A percentile compares a stretch with the other conserved stretches of the same genome.
Conservation (phyloP, 768 basidiomycete genomes). For the Rhodotorula paludigena region DNA sequence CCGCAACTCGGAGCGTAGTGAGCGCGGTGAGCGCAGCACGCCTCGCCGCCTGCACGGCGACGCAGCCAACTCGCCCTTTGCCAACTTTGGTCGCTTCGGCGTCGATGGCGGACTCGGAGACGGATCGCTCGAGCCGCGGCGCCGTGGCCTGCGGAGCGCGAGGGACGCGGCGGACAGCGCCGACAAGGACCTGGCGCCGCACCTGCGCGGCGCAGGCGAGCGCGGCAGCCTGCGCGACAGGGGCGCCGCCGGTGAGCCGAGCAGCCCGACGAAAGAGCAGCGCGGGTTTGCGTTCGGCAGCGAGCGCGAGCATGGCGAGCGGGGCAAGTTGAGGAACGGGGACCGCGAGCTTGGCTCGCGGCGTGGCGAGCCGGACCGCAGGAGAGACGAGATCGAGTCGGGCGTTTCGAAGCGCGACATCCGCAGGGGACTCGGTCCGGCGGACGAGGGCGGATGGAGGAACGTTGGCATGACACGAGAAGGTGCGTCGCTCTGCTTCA, state of each 20-base stretch:
- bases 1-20: neutral
- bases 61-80: slow-evolving; percentile 27
- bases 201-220: slow-evolving; percentile 7
- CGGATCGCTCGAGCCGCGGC: slow-evolving; percentile 6
- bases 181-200: slow-evolving; percentile 28
- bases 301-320: neutral
- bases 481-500: slow-evolving; percentile 3
- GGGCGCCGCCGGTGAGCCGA: neutral
- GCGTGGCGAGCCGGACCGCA: neutral
- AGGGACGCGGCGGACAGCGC: neutral
- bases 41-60: slow-evolving; percentile 6
- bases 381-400: neutral
- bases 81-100: slow-evolving; percentile 39
- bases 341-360: neutral
- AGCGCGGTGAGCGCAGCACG: slow-evolving; percentile 5
- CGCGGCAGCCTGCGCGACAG: neutral
- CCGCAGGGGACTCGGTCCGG: slow-evolving; percentile 21
- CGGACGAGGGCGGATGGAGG: slow-evolving; percentile 38
- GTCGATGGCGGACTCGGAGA: slow-evolving; percentile 28
- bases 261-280: neutral
- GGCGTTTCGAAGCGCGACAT: slow-evolving; percentile 6
- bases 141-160: neutral
- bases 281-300: neutral
- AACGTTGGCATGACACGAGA: slow-evolving; percentile 31
- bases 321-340: neutral